Conservation (phyloP, 1,139 yeast genomes). For the Hyphopichia khmerensis region DNA sequence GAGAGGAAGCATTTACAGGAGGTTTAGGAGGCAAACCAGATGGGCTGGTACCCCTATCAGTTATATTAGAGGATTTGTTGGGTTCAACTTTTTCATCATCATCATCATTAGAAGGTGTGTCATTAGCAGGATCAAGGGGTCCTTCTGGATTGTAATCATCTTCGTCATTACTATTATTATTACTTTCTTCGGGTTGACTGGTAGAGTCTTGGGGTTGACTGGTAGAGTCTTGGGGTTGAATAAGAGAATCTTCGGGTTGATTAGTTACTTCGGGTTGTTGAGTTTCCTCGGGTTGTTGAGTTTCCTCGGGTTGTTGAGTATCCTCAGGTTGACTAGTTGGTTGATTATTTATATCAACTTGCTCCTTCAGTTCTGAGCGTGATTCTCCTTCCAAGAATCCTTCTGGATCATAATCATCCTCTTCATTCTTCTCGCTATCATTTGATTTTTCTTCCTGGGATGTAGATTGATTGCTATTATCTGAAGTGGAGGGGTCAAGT, state of each 20-base stretch:
- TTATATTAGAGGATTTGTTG: background rate
- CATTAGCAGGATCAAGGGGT: slow-evolving; percentile 5
- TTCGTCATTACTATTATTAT: slow-evolving; percentile 11
- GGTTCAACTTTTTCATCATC: slow-evolving; percentile 3
- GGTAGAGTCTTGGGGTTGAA: too few relatives aligned
- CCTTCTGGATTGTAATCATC: slow-evolving; percentile 27
- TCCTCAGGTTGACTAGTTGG: too few relatives aligned
- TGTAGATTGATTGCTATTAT: background rate
- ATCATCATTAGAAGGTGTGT: slow-evolving; percentile 1
- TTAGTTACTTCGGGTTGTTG: background rate
- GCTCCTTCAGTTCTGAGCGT: too few relatives aligned
- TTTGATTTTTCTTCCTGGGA: background rate
- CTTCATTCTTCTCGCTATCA: slow-evolving; percentile 10
- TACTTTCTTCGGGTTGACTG: too few relatives aligned
- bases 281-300: background rate
- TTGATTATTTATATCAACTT: too few relatives aligned
- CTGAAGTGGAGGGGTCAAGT: background rate
- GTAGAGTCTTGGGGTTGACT: too few relatives aligned
- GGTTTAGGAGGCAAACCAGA: slow-evolving; percentile 34
- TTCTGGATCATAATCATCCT: slow-evolving; percentile 25
- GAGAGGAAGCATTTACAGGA: slow-evolving; percentile 16
- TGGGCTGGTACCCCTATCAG: slow-evolving; percentile 7
- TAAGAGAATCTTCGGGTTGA: background rate
- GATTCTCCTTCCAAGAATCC: slow-evolving; percentile 4
- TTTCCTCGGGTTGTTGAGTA: too few relatives aligned